A percentile compares a stretch with the other conserved stretches of the same genome.
These are phyloP conservation scores for Acer saccharum DNA, from an alignment of 345 rosid genomes.

Conservation along the genomic window DNA sequence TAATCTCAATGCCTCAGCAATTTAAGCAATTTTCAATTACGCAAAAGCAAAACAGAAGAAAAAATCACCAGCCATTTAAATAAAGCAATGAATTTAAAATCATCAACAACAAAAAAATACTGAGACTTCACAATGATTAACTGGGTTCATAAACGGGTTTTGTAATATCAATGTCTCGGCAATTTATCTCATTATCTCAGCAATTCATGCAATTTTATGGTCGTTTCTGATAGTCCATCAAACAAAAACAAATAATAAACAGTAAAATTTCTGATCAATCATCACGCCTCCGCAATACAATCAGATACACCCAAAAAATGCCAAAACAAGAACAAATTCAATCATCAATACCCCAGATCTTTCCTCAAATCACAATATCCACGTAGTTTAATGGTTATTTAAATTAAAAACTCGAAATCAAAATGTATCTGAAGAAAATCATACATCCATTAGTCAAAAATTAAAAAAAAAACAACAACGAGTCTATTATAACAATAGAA, in stretches of 20 bases:
- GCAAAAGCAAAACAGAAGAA: too few species aligned
- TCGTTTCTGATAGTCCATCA: not conserved
- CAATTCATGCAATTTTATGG: not conserved
- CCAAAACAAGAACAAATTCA: not conserved
- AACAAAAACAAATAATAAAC: not conserved
- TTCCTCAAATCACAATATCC: conserved; percentile 22
- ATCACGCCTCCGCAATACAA: not conserved
- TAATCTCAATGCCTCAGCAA: not conserved
- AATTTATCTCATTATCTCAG: not conserved
- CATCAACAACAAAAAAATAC: not conserved
- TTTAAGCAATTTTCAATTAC: not conserved
- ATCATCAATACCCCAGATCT: conserved; percentile 32
- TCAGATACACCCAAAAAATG: not conserved
- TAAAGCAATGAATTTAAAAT: not conserved
- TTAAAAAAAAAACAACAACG: not conserved
- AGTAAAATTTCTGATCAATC: not conserved
- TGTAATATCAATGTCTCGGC: not conserved
- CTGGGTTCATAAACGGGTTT: not conserved
- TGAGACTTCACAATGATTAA: not conserved
- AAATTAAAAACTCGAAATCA: not conserved
- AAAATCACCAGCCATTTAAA: too few species aligned
- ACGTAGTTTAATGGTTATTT: not conserved
- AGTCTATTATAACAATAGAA: not conserved
- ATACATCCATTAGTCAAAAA: not conserved
- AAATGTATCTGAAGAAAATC: not conserved